These are phyloP conservation scores for Camellia lanceoleosa DNA, from an alignment of 148 eudicot genomes.

Conservation along the genomic window DNA sequence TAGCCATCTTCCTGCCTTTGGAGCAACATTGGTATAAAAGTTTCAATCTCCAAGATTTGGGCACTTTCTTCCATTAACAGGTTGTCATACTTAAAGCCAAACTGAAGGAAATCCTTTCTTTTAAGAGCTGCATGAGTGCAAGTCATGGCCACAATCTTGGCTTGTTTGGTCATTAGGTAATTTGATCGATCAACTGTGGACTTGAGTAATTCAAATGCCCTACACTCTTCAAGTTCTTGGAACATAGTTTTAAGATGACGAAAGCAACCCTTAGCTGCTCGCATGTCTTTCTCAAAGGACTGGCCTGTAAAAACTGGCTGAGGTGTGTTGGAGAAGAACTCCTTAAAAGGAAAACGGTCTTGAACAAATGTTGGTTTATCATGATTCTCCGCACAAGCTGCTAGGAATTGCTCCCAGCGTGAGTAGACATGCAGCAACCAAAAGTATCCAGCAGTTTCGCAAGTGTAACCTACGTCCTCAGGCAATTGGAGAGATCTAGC, in stretches of 20 bases:
- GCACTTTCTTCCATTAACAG: constrained; percentile 99
- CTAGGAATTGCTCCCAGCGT: constrained; percentile 95
- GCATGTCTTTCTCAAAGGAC: constrained; percentile 86
- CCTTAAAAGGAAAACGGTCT: constrained; percentile 86
- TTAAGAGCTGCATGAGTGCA: constrained; percentile 99
- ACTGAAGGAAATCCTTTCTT: constrained; percentile 87
- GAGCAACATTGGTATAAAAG: constrained; percentile 98
- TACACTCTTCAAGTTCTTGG: constrained; percentile 96
- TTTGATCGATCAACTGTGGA: constrained; percentile 94
- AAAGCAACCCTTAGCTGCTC: constrained; percentile 91
- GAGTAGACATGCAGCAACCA: constrained; percentile 98
- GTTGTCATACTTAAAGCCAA: constrained; percentile 96
- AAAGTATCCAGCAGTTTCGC: constrained; percentile 97
- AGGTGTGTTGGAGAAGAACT: constrained; percentile 78
- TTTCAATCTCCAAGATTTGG: constrained; percentile 94
- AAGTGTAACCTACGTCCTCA: constrained; percentile 97
- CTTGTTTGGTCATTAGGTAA: constrained; percentile 95
- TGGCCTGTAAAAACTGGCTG: constrained; percentile 80
- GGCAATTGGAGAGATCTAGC: constrained; percentile 97
- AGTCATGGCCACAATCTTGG: constrained; percentile 98
- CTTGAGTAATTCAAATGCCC: constrained; percentile 97
- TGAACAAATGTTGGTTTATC: constrained; percentile 69
- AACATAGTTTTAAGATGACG: constrained; percentile 86
- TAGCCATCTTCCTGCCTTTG: constrained; percentile 98
- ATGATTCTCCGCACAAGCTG: constrained; percentile 68